Evolutionary conservation across 495 filamentous ascomycete species (phyloP).

Genomic region (Cercophora sp.): DNA sequence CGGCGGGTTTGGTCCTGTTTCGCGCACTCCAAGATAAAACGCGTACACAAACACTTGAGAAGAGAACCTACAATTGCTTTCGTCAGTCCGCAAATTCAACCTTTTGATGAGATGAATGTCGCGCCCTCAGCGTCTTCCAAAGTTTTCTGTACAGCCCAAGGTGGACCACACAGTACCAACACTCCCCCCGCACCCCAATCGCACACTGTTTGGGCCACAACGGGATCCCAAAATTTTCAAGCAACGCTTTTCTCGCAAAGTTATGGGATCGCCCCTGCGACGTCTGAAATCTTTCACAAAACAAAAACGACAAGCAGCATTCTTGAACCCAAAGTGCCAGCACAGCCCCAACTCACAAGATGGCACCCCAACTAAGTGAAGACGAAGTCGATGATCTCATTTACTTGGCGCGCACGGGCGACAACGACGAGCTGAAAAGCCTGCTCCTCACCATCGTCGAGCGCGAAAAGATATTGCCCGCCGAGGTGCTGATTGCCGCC

Average conservation of each 20-base stretch:
- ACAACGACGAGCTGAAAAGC: constrained; percentile 62
- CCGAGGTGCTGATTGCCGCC: constrained; percentile 59
- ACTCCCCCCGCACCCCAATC: not conserved
- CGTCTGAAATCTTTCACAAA: not conserved
- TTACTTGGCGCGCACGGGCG: constrained; percentile 74
- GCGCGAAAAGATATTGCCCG: constrained; percentile 48
- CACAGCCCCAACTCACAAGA: constrained; percentile 17
- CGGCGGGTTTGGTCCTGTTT: no score
- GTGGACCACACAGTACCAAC: not conserved
- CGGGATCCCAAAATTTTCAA: constrained; percentile 3
- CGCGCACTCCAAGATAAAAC: no score
- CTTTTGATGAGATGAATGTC: no score
- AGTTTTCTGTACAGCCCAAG: not conserved
- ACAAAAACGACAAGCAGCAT: not conserved
- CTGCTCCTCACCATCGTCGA: constrained; percentile 55
- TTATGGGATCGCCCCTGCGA: not conserved
- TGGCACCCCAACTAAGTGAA: constrained; percentile 54
- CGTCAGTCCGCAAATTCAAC: no score
- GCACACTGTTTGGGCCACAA: constrained; percentile 12
- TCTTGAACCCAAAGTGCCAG: not conserved
- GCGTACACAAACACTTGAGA: no score
- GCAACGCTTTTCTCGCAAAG: not conserved
- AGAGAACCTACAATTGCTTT: no score
- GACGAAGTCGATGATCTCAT: constrained; percentile 86
- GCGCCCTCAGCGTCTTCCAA: no score